Conservation (phyloP, 116 monocot species). For the Phalaenopsis hybrid region DNA sequence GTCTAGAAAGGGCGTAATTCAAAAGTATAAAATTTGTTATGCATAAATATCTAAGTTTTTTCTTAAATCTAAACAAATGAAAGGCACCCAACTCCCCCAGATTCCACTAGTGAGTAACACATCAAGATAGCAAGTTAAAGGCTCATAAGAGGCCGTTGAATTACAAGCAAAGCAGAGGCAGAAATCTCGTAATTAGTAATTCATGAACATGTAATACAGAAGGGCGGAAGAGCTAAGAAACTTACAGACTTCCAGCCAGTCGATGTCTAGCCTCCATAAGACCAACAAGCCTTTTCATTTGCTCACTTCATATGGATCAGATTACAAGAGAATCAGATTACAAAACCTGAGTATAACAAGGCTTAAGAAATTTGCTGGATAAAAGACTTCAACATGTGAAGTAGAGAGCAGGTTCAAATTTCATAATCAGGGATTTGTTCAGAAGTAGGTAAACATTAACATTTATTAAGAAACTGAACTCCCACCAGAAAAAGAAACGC, state of each 20-base stretch:
- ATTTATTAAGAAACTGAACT: neutral
- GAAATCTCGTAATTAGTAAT: neutral
- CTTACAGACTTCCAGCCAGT: slow-evolving; percentile 14
- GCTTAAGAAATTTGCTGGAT: neutral
- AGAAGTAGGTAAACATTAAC: neutral
- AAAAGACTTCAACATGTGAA: neutral
- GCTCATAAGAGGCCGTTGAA: too few relatives aligned
- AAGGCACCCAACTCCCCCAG: too few relatives aligned
- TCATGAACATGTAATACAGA: neutral
- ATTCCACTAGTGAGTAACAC: too few relatives aligned
- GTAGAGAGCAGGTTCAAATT: neutral
- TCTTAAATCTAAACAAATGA: too few relatives aligned
- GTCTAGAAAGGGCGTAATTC: too few relatives aligned
- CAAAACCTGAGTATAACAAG: neutral
- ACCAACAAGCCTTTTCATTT: slow-evolving; percentile 3
- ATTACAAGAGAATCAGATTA: neutral
- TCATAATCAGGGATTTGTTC: neutral
- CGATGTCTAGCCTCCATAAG: slow-evolving; percentile 19
- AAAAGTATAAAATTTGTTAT: neutral
- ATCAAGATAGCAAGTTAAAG: too few relatives aligned
- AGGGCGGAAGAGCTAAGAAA: neutral
- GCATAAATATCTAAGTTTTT: neutral
- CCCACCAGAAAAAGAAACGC: neutral
- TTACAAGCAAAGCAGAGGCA: neutral
- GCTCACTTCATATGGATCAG: slow-evolving; percentile 12